Evolutionary conservation across 1,284 basidiomycete genomes (phyloP).

Genomic region (Volvariella surrecta): DNA sequence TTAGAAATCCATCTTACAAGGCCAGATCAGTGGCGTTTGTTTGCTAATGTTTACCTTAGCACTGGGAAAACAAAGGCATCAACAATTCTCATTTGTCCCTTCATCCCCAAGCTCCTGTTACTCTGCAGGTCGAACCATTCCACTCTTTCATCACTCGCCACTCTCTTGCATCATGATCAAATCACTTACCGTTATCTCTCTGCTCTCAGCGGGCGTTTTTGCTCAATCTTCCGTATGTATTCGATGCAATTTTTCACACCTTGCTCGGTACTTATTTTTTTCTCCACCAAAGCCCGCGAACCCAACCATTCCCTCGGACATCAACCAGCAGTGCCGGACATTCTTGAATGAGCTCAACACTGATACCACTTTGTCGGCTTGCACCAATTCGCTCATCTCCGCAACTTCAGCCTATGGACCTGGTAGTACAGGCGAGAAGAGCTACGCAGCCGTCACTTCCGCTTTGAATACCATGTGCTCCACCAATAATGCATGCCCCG

Average conservation of each 20-base stretch:
- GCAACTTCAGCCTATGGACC: conserved; percentile 58
- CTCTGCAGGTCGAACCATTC: conserved; percentile 39
- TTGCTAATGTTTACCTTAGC: conserved; percentile 14
- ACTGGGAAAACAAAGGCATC: conserved; percentile 3
- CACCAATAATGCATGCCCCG: conserved; percentile 41
- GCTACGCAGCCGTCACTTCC: conserved; percentile 13
- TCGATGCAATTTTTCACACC: too few species aligned
- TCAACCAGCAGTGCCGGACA: conserved; percentile 46
- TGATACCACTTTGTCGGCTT: conserved; percentile 48
- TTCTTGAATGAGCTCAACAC: conserved; percentile 61
- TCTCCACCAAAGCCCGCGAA: conserved; percentile 16
- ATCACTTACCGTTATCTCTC: conserved; percentile 36
- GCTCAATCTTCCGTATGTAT: conserved; percentile 31
- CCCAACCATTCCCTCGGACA: conserved; percentile 54
- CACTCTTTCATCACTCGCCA: conserved; percentile 38
- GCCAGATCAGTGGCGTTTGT: conserved; percentile 7
- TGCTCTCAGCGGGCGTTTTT: conserved; percentile 35
- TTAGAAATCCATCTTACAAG: background rate
- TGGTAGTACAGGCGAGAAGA: conserved; percentile 34
- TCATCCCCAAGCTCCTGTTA: conserved; percentile 21
- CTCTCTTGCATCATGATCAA: conserved; percentile 34
- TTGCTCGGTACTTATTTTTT: conserved; percentile 6
- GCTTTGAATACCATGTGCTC: conserved; percentile 57
- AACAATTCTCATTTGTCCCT: conserved; percentile 12
- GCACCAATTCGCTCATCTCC: conserved; percentile 55